Evolutionary conservation across 257 asterid genomes (phyloP), one percentile per base, ranked within the genome.

Genomic region (Echium plantagineum): DNA sequence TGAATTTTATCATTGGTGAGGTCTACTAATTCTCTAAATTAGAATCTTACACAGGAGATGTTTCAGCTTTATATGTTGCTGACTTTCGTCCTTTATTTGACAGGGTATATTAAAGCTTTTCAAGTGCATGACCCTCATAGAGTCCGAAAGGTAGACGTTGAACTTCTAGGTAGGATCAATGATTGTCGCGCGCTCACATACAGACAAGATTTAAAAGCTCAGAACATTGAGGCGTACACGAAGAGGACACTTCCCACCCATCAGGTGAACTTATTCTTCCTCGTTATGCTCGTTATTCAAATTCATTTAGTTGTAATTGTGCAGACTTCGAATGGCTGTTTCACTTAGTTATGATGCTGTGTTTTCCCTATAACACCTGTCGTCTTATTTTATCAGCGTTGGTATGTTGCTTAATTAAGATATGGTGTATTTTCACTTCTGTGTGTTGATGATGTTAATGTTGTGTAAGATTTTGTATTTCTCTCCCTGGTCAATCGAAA

Each of bases 21-120:
- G n/a, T n/a, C n/a, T n/a, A n/a, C n/a, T n/a, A n/a, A n/a, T n/a
- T n/a, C n/a, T n/a, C n/a, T n/a, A n/a, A n/a, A n/a, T n/a, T n/a
- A n/a, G n/a, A n/a, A n/a, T n/a, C n/a, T n/a, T n/a, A n/a, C n/a
- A n/a, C n/a, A n/a, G n/a, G n/a, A n/a, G n/a, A n/a, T n/a, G n/a
- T n/a, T n/a, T n/a, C n/a, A n/a, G 32, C 6, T 15, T 7, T 61
- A 21, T 54, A 26, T 21, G 13, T 48, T 59, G 22, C 20, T 60
- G 48, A 21, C 8, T 38, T 2, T 9, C 3, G 21, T n/a, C 28
- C 19, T 21, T 59, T 59, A 74, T 32, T 51, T 79, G 64, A 38
- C 85, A 89, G 98, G 98, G 53, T 93, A 89, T 62, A 76, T 93
- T 63, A 93, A 89, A 69, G 91, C 85, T 68, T 88, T 88, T 62